phyloP scores from a whole-genome alignment of 2,329 filamentous ascomycete species.

The Seiridium unicorne region DNA sequence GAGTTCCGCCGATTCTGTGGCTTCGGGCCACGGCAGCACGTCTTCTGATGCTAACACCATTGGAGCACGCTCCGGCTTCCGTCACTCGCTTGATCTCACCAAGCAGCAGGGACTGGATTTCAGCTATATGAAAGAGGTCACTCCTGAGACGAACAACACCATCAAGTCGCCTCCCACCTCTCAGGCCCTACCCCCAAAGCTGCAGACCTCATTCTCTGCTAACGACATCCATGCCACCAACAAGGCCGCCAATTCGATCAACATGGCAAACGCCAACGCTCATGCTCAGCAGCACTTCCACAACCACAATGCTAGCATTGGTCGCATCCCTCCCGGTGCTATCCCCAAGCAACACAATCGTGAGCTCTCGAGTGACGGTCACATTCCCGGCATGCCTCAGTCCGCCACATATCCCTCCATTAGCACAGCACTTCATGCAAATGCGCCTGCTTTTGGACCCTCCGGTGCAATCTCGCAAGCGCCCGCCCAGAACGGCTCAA shows the following conservation, averaged over 20 bases:
- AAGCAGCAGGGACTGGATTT: slow-evolving; percentile 35
- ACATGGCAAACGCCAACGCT: slow-evolving; percentile 49
- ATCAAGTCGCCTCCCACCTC: slow-evolving; percentile 46
- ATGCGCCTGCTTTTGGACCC: slow-evolving; percentile 76
- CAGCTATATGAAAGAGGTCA: slow-evolving; percentile 45
- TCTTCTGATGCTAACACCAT: slow-evolving; percentile 45
- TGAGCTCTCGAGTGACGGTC: slow-evolving; percentile 59
- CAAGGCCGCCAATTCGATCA: slow-evolving; percentile 54
- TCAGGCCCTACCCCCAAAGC: slow-evolving; percentile 64
- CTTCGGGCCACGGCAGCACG: slow-evolving; percentile 29
- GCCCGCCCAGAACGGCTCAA: slow-evolving; percentile 16
- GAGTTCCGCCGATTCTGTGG: slow-evolving; percentile 34
- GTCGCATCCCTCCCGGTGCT: slow-evolving; percentile 70
- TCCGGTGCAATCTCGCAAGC: slow-evolving; percentile 38
- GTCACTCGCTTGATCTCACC: slow-evolving; percentile 57
- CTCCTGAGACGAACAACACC: slow-evolving; percentile 33
- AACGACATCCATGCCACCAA: slow-evolving; percentile 88
- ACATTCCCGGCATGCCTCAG: slow-evolving; percentile 33
- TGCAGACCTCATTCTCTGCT: slow-evolving; percentile 86
- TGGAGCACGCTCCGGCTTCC: slow-evolving; percentile 45
- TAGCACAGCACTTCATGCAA: slow-evolving; percentile 75
- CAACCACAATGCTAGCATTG: slow-evolving; percentile 79
- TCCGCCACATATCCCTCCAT: slow-evolving; percentile 55
- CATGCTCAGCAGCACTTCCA: slow-evolving; percentile 65
- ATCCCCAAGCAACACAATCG: slow-evolving; percentile 69